Conservation (phyloP, 1,284 basidiomycete genomes). For the Heterobasidion parviporum region DNA sequence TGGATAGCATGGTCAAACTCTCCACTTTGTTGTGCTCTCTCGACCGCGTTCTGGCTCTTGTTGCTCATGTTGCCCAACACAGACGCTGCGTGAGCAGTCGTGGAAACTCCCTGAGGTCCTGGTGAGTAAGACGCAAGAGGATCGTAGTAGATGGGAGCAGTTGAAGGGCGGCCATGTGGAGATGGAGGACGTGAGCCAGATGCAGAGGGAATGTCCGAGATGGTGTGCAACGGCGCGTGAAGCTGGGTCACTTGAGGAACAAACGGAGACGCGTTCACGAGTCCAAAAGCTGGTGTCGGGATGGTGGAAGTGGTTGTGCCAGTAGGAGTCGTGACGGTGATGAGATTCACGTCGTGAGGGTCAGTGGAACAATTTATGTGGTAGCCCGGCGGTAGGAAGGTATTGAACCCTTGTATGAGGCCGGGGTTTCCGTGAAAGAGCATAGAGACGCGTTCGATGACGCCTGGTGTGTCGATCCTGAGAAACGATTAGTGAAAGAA, state of each 20-base stretch:
- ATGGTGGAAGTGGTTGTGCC: conserved; percentile 57
- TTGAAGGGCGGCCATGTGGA: conserved; percentile 1
- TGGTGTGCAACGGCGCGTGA: conserved; percentile 10
- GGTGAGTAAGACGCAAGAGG: conserved; percentile 13
- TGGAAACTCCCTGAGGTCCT: conserved; percentile 18
- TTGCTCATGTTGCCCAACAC: conserved; percentile 16
- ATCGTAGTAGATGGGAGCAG: not conserved
- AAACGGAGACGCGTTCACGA: conserved; percentile 20
- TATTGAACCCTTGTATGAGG: conserved; percentile 99
- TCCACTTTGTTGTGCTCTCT: conserved; percentile 36
- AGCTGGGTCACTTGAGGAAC: conserved; percentile 12
- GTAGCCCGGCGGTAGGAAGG: conserved; percentile 95
- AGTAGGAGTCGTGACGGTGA: conserved; percentile 91
- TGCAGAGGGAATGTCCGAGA: not conserved
- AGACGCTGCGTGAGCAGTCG: conserved; percentile 11
- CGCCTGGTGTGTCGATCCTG: conserved; percentile 97
- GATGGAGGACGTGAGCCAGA: conserved; percentile 11
- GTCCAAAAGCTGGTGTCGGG: conserved; percentile 30
- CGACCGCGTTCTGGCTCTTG: conserved; percentile 17
- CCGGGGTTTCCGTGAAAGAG: conserved; percentile 91
- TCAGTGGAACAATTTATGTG: conserved; percentile 87
- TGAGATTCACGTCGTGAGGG: conserved; percentile 71
- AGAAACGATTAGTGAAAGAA: conserved; percentile 6
- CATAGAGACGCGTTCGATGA: conserved; percentile 93
- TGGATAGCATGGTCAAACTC: conserved; percentile 98